phyloP scores from a whole-genome alignment of 331 rosid genomes.

The Rhamnella rubrinervis region DNA sequence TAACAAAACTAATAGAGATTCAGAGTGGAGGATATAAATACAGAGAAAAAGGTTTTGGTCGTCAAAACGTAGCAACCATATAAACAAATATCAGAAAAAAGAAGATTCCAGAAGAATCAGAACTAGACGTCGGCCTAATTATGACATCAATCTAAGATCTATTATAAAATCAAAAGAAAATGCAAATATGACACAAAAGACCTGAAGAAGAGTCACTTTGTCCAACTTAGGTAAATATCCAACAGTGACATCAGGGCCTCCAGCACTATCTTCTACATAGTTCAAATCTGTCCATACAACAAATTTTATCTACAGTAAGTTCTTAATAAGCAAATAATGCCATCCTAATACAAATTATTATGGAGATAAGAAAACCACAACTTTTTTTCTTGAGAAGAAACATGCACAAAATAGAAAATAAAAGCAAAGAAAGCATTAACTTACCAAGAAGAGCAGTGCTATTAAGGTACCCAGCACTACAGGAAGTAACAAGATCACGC shows the following conservation, averaged over 20 bases:
- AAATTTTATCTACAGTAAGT: constrained; percentile 19
- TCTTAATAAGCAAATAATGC: neutral
- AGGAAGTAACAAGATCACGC: constrained; percentile 90
- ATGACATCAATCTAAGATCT: neutral
- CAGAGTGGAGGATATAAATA: no score
- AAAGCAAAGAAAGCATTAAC: neutral
- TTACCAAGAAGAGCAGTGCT: constrained; percentile 83
- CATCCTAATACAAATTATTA: neutral
- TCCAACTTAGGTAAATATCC: constrained; percentile 83
- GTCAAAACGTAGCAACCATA: no score
- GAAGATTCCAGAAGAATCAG: no score
- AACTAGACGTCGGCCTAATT: neutral
- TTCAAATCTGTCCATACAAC: constrained; percentile 61
- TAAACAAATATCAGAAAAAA: no score
- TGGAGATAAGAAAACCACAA: neutral
- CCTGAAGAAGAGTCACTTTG: constrained; percentile 91
- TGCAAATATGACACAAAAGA: constrained; percentile 12
- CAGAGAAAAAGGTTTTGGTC: no score
- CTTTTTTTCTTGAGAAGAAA: neutral
- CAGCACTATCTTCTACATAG: constrained; percentile 94
- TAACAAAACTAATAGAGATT: no score
- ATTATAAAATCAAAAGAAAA: constrained; percentile 2
- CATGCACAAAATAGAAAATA: neutral
- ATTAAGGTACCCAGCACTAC: constrained; percentile 89
- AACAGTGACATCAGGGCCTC: constrained; percentile 90